Evolutionary conservation across 1,284 basidiomycete species (phyloP), one percentile per base, ranked within the genome.

Genomic region (Meira miltonrushii): DNA sequence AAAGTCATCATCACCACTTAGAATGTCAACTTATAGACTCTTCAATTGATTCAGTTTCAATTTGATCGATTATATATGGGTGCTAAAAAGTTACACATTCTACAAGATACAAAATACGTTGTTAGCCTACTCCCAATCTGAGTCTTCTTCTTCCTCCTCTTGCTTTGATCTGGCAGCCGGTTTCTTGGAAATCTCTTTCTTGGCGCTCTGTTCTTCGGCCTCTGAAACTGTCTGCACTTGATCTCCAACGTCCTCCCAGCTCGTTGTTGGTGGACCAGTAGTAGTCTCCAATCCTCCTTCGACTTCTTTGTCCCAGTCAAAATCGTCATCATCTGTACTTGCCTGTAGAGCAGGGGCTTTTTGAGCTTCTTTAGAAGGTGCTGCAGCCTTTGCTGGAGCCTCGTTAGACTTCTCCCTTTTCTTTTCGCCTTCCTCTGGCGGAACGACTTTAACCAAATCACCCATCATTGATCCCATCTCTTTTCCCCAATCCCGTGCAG

Each of bases 221-320:
- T 23, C n/a, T 12, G 39, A 17, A 40, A 50, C 21, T 56, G 60
- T 15, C 23, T 54, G 53, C 51, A 25, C 33, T 12, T 53, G 52
- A 43, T 50, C 37, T 10, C 58, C 58, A 8, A 53, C 56, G 4
- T 62, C 59, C 11, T 38, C 4, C 62, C 66, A 53, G 15, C 50
- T 53, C 2, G 50, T 53, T 38, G 57, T 58, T 44, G 38, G 38
- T 15, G 57, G 57, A 9, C 57, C 57, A 41, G 50, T 58, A n/a
- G 49, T 58, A 19, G 57, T 54, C 23, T 58, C 15, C 11, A 58
- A 39, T 13, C 46, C 46, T 15, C 62, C 61, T 47, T 68, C 64
- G 19, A 66, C 66, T 12, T 69, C 69, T n/a, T 65, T 64, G 28
- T 67, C 69, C 69, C 69, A 71, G 10, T 62, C 69, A 55, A 71